phyloP scores from a whole-genome alignment of 164 flowering plant genomes.

The Taxillus chinensis region DNA sequence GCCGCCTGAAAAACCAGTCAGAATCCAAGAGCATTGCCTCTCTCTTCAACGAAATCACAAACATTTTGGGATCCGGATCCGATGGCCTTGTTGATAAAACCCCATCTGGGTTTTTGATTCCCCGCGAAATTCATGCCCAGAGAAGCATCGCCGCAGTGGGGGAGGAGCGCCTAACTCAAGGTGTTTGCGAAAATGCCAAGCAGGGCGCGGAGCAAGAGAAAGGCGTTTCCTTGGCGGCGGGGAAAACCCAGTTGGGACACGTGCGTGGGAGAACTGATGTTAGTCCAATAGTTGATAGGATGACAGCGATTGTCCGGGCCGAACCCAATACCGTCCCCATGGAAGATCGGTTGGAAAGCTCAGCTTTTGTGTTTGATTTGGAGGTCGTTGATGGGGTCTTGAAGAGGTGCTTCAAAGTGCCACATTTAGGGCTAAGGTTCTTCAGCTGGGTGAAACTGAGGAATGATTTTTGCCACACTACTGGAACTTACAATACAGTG shows the following conservation, averaged over 20 bases:
- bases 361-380: constrained; percentile 26
- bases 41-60: constrained; percentile 45
- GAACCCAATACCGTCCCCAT: constrained; percentile 25
- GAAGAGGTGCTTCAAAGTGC: constrained; percentile 74
- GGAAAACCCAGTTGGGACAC: constrained; percentile 11
- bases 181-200: constrained; percentile 44
- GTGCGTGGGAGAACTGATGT: constrained; percentile 26
- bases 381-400: constrained; percentile 66
- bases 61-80: constrained; percentile 49
- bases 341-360: constrained; percentile 47
- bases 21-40: constrained; percentile 10
- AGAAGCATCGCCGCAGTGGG: too few relatives aligned
- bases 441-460: constrained; percentile 55
- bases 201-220: constrained; percentile 12
- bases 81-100: constrained; percentile 13
- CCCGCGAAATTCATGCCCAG: constrained; percentile 5
- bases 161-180: constrained; percentile 5
- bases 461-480: constrained; percentile 43
- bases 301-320: constrained; percentile 42
- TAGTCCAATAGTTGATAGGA: constrained; percentile 50
- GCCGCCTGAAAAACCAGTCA: constrained; percentile 4
- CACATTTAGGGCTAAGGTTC: constrained; percentile 55
- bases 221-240: constrained; percentile 3
- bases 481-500: constrained; percentile 58
- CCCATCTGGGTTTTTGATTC: constrained; percentile 16